A percentile compares a stretch with the other conserved stretches of the same genome.
Evolutionary conservation across 768 basidiomycete genomes (phyloP).

Genomic region (Russula lepida): DNA sequence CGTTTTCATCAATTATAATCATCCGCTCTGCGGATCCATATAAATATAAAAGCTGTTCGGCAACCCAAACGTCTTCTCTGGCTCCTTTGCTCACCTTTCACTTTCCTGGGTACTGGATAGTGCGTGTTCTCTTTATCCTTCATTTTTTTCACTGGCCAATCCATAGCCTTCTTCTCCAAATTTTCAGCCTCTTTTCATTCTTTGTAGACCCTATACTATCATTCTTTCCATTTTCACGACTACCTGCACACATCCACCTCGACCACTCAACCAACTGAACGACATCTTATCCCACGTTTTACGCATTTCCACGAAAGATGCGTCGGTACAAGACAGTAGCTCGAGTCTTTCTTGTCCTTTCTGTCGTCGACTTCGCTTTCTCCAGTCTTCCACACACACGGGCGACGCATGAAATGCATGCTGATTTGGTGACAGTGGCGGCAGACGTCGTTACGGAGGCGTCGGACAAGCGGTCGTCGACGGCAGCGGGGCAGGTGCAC

Average conservation of each 20-base stretch:
- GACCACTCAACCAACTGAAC: background rate
- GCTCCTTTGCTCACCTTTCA: background rate
- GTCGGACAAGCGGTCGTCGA: background rate
- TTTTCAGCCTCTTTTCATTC: too few species aligned
- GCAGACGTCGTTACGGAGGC: background rate
- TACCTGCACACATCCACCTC: background rate
- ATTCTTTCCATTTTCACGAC: too few species aligned
- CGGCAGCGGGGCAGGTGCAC: background rate
- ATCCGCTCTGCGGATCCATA: too few species aligned
- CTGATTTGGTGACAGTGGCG: background rate
- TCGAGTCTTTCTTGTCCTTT: background rate
- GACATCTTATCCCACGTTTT: background rate
- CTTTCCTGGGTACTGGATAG: background rate
- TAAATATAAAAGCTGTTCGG: background rate
- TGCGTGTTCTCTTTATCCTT: background rate
- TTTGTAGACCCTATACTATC: too few species aligned
- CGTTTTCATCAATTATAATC: too few species aligned
- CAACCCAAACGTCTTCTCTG: background rate
- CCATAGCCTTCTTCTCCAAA: too few species aligned
- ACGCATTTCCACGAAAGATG: background rate
- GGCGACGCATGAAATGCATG: background rate
- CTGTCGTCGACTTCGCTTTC: background rate
- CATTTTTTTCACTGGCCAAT: background rate
- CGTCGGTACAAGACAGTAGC: background rate
- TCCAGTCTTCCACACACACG: background rate